phyloP scores from a whole-genome alignment of 1,139 yeast genomes.

The Pichia sp. region DNA sequence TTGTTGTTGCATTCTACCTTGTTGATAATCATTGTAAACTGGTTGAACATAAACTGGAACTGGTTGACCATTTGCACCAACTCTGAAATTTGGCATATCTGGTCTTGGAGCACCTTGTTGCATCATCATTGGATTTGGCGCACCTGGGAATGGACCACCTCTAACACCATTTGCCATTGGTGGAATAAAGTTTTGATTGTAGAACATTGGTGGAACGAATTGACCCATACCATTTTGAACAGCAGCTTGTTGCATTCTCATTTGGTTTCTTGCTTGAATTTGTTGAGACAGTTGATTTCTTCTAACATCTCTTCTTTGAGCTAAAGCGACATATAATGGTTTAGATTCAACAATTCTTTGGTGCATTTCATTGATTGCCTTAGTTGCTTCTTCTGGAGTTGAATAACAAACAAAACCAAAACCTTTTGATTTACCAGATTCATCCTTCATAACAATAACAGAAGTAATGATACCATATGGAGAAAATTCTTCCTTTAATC shows the following conservation, averaged over 20 bases:
- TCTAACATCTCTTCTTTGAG: conserved; percentile 98
- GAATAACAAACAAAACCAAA: conserved; percentile 98
- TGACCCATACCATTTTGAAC: conserved; percentile 87
- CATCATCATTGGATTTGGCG: conserved; percentile 81
- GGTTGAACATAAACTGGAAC: conserved; percentile 79
- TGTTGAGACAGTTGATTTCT: conserved; percentile 97
- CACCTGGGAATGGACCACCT: conserved; percentile 81
- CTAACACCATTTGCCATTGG: conserved; percentile 72
- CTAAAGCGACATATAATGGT: conserved; percentile 97
- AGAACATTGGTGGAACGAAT: conserved; percentile 93
- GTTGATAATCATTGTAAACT: conserved; percentile 54
- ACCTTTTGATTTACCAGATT: conserved; percentile 92
- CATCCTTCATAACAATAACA: conserved; percentile 95
- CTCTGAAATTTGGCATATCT: conserved; percentile 64
- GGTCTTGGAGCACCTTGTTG: conserved; percentile 54
- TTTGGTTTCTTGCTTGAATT: conserved; percentile 96
- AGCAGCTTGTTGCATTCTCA: conserved; percentile 93
- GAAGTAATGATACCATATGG: conserved; percentile 94
- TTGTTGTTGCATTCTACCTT: conserved; percentile 34
- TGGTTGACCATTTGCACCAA: conserved; percentile 79
- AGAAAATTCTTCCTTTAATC: conserved; percentile 85
- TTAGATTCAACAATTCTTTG: conserved; percentile 93
- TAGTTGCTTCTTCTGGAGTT: conserved; percentile 97
- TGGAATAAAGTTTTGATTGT: conserved; percentile 68
- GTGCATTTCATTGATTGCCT: conserved; percentile 98